Evolutionary conservation across 257 asterid species (phyloP), one percentile per base, ranked within the genome.

Genomic region (Galeopsis tetrahit): DNA sequence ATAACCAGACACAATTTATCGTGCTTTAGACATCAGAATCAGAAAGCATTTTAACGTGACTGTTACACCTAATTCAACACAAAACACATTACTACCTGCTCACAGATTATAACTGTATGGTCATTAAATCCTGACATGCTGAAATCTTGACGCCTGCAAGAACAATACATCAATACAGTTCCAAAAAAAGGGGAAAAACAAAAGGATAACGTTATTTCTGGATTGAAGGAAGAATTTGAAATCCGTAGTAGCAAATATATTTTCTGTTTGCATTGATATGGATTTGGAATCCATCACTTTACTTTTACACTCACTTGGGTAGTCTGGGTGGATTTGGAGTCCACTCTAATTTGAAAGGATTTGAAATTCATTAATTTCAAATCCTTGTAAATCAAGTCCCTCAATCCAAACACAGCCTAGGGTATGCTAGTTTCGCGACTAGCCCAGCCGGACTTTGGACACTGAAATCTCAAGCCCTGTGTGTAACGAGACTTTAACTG

Each of bases 31-130:
- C 58, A 67, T 58, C 60, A 32, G 15, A 39, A 71, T 71, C 10
- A 34, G 48, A 59, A 74, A 43, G 33, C 74, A 80, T 44, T 48
- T 52, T 33, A 53, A 66, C 40, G 17, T 9, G 51, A 63, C 55
- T 52, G 57, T 57, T 65, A 55, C 63, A 49, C n/a, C 66, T 44
- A 31, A 17, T 42, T 72, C 36, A 68, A 33, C 15, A 42, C 17
- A 63, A 51, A 33, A 39, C 59, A 49, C 6, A 40, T 58, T 10
- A 43, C 14, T 83, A 92, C 98, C 96, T 95, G 98, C 76, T 92
- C 99, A 52, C 99, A 95, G 11, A 92, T 84, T 62, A 95, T 90
- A 64, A 95, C 96, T 40, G 99, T 95, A 13, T 72, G 83, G 48
- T 79, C 90, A 15, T 82, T 83, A 71, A 95, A 92, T 39, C 63